phyloP scores from a whole-genome alignment of 768 basidiomycete genomes.

The Chalciporus pseudorubinellus region DNA sequence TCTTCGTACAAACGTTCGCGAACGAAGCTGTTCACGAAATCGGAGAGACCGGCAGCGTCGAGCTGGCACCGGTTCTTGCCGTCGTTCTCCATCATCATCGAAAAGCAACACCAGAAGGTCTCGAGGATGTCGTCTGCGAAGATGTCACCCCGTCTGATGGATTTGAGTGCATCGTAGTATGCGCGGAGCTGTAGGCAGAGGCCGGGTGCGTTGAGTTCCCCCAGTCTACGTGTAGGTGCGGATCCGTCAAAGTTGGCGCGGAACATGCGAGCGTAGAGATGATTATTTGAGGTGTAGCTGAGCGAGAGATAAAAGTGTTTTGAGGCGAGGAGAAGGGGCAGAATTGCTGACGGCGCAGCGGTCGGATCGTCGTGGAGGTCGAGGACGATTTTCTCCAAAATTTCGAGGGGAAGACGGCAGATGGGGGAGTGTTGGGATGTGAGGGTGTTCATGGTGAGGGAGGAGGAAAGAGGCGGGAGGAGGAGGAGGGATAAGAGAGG shows the following conservation, averaged over 20 bases:
- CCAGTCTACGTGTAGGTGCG: conserved; percentile 52
- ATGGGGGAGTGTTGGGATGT: conserved; percentile 22
- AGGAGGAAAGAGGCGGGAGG: conserved; percentile 14
- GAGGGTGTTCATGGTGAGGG: conserved; percentile 11
- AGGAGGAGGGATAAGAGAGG: neutral
- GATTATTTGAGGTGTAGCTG: conserved; percentile 14
- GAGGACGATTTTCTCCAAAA: conserved; percentile 52
- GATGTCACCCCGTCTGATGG: conserved; percentile 33
- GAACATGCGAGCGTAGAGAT: conserved; percentile 56
- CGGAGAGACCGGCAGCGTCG: conserved; percentile 46
- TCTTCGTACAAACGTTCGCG: conserved; percentile 46
- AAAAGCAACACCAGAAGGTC: conserved; percentile 45
- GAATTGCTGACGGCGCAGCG: conserved; percentile 36
- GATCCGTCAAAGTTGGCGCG: conserved; percentile 52
- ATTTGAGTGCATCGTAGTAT: conserved; percentile 33
- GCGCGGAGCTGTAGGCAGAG: conserved; percentile 40
- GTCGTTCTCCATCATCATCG: conserved; percentile 67
- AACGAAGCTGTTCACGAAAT: conserved; percentile 45
- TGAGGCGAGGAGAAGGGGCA: conserved; percentile 49
- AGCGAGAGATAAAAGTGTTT: conserved; percentile 39
- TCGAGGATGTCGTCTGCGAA: conserved; percentile 30
- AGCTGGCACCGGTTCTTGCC: conserved; percentile 62
- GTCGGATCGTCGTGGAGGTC: conserved; percentile 30
- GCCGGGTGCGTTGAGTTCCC: conserved; percentile 35
- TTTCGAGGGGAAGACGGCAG: conserved; percentile 39